Base-by-base conservation (phyloP, 768 basidiomycete genomes). In the Kwoniella botswanensis region DNA sequence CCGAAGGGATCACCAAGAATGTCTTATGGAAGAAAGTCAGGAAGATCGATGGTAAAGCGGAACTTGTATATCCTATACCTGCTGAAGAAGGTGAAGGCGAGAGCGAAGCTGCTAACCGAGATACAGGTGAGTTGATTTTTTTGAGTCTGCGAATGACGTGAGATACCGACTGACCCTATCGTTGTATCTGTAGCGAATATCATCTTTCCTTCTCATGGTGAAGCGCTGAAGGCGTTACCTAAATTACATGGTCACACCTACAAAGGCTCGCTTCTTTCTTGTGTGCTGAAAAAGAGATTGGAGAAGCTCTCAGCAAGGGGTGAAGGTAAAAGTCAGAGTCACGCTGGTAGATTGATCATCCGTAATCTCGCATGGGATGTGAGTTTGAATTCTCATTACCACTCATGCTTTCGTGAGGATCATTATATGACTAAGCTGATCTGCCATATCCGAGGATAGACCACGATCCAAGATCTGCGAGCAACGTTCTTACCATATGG, bases 201-300 rank as follows among this genome's bases (percentile, higher is more conserved):
- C 18, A 70, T 94, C 5, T 95, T 94, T 82, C 82, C 86, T 1
- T 89, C 88, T 0, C 89, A 93, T 1, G 85, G 86, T 6, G 83
- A 87, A 29, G 94, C 95, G 0, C 86, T 87, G 50, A 88, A 89
- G 11, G 91, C 93, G 1, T 89, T 92, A 50, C 85, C 83, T 65
- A 93, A 92, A 82, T 88, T 98, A 1, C 93, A 98, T 79, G 93
- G 93, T 1, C 93, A 95, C 80, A 91, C 94, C 35, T 96, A 91
- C 88, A 95, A 96, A 81, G 93, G 94, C 52, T 86, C 87, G 10
- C 85, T 94, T 4, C 88, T 98, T n/a, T 93, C 92, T 2, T 92
- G 91, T 15, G 89, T 91, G 7, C 87, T 96, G 60, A 94, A 96
- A 86, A 93, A 93, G 79, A 88, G 92, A 17, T 84, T 93, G 9